A percentile compares a stretch with the other conserved stretches of the same genome.
phyloP scores from a whole-genome alignment of 495 filamentous ascomycete genomes.

The Copromyces sp. region DNA sequence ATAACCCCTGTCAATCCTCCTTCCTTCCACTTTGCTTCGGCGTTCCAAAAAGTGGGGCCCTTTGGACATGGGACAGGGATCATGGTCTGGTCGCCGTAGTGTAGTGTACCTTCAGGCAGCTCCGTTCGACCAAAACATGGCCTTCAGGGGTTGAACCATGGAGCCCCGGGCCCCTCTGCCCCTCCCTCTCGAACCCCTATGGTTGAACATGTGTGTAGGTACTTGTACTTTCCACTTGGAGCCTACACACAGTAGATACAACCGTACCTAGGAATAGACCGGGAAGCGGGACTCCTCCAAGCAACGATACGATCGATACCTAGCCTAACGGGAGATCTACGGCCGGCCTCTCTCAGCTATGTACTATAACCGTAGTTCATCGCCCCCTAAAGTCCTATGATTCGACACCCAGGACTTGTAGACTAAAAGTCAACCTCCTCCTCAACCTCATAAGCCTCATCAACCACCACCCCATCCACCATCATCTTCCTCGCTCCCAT shows the following conservation, averaged over 20 bases:
- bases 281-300: neutral
- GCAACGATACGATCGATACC: neutral
- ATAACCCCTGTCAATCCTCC: neutral
- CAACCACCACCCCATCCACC: conserved; percentile 26
- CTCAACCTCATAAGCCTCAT: conserved; percentile 42
- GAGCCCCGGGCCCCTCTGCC: neutral
- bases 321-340: neutral
- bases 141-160: neutral
- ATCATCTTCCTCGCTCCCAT: conserved; percentile 62
- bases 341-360: neutral
- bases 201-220: neutral
- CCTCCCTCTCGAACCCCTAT: neutral
- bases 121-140: neutral
- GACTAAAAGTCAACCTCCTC: conserved; percentile 33
- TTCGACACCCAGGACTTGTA: neutral
- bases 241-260: neutral
- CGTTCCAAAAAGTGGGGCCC: neutral
- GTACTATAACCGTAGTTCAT: neutral
- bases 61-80: neutral
- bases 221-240: neutral
- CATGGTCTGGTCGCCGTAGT: no score
- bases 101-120: no score
- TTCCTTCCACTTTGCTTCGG: neutral
- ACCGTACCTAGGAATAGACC: neutral
- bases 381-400: neutral